phyloP scores from a whole-genome alignment of 2,329 filamentous ascomycete genomes.

The Sporothrix inflata region DNA sequence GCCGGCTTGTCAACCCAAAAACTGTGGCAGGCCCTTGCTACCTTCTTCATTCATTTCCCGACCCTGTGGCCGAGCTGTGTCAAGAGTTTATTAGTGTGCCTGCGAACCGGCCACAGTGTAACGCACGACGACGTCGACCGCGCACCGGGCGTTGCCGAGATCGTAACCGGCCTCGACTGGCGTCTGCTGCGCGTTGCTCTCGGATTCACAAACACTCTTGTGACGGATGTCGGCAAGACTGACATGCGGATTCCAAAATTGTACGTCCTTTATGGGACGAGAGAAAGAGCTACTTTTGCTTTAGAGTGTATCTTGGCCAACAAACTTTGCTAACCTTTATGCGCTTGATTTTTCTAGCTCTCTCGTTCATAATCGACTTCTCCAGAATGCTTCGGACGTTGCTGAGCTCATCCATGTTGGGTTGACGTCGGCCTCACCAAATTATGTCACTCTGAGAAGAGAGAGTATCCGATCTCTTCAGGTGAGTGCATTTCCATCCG shows the following conservation, averaged over 20 bases:
- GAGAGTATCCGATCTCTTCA: constrained; percentile 66
- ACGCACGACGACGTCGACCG: constrained; percentile 53
- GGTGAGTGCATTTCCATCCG: constrained; percentile 45
- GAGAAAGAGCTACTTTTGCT: neutral
- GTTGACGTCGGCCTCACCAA: constrained; percentile 25
- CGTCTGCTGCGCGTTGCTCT: constrained; percentile 60
- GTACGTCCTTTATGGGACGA: constrained; percentile 42
- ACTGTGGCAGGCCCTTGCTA: constrained; percentile 74
- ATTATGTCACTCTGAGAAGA: constrained; percentile 46
- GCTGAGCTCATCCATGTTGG: constrained; percentile 49
- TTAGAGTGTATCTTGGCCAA: too few species aligned
- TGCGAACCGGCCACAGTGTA: constrained; percentile 52
- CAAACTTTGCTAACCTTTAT: neutral
- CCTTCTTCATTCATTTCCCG: constrained; percentile 74
- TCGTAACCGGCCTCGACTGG: constrained; percentile 52
- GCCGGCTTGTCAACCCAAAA: constrained; percentile 70
- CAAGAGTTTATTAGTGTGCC: constrained; percentile 63
- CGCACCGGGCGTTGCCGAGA: constrained; percentile 47
- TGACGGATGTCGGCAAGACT: constrained; percentile 69
- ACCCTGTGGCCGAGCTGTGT: constrained; percentile 68
- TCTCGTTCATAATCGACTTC: constrained; percentile 54
- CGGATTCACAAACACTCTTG: constrained; percentile 66
- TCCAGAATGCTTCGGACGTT: constrained; percentile 55
- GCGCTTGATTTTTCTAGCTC: constrained; percentile 32
- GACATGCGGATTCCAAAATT: constrained; percentile 64